Base-by-base conservation (phyloP, 441 rosid species). In the Capsella rubella region DNA sequence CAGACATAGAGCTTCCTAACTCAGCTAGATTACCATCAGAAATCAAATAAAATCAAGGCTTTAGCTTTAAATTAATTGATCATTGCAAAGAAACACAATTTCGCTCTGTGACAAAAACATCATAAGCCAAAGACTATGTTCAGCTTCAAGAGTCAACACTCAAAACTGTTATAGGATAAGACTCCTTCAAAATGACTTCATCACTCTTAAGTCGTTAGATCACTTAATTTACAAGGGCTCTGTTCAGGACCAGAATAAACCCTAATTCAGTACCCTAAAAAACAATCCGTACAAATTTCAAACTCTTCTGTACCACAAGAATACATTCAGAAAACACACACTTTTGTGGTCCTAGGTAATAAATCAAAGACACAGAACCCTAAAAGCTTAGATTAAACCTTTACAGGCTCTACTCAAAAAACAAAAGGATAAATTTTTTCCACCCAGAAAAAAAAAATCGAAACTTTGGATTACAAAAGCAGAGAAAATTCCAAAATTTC, bases 101-200 rank as follows among this genome's bases (percentile, higher is more conserved):
- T 34, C 21, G 25, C 31, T 45, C 64, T 45, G 37, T 6, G 8
- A 34, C 37, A 6, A 34, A 34, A 6, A 34, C 35, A 34, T 34
- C 37, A 34, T 34, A 4, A 45, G 21, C n/a, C 76, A 72, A 50
- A 67, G 62, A 74, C 73, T 59, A 14, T 13, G 35, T 49, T n/a
- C 61, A 67, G 9, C 62, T 67, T 50, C 21, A 13, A 31, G 15
- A 4, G 62, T 67, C 73, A 74, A 67, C 56, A 67, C 67, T 65
- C 71, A 31, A 12, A 53, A 11, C 25, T 25, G 56, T n/a, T 21
- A 14, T 11, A 46, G 1, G 34, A 64, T 64, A 73, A 56, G 50
- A 66, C 60, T 47, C 50, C 57, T 16, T 15, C 4, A 34, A 25
- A 34, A 5, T 46, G 66, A 73, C 52, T 56, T 64, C 69, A 63